phyloP scores from a whole-genome alignment of 768 basidiomycete genomes.

The Pleurotus giganteus region DNA sequence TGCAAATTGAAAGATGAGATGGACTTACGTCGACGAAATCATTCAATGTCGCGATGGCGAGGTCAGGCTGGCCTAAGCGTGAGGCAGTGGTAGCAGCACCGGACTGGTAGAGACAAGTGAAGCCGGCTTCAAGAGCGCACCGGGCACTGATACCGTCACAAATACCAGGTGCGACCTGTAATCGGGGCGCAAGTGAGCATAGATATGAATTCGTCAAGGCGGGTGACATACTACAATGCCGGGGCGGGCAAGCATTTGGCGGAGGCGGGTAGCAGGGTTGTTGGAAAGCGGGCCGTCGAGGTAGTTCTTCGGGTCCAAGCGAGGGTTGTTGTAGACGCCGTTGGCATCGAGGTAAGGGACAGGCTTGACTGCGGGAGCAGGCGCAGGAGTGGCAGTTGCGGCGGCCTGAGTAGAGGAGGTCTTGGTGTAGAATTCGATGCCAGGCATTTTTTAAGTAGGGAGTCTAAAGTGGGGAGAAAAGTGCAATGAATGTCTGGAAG shows the following conservation, averaged over 20 bases:
- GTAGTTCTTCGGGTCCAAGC: conserved; percentile 54
- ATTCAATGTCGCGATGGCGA: conserved; percentile 74
- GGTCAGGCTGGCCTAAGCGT: conserved; percentile 71
- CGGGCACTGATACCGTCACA: conserved; percentile 79
- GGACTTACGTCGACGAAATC: conserved; percentile 60
- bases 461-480: too few species aligned
- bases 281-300: conserved; percentile 9
- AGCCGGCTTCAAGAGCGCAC: conserved; percentile 79
- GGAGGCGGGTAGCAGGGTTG: conserved; percentile 10
- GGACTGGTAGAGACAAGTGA: too few species aligned
- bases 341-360: background rate
- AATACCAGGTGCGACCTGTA: conserved; percentile 67
- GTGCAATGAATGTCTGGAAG: too few species aligned
- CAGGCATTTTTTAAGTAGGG: too few species aligned
- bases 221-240: conserved; percentile 62
- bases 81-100: conserved; percentile 80
- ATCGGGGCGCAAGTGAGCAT: background rate
- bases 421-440: too few species aligned
- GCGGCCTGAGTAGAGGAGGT: too few species aligned
- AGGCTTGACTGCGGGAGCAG: background rate
- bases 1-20: conserved; percentile 1
- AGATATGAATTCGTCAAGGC: background rate
- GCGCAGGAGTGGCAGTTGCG: background rate
- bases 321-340: conserved; percentile 57
- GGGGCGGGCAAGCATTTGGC: conserved; percentile 42